Evolutionary conservation across 176 grass and related monocot genomes (phyloP).

Genomic region (Chloris gayana): DNA sequence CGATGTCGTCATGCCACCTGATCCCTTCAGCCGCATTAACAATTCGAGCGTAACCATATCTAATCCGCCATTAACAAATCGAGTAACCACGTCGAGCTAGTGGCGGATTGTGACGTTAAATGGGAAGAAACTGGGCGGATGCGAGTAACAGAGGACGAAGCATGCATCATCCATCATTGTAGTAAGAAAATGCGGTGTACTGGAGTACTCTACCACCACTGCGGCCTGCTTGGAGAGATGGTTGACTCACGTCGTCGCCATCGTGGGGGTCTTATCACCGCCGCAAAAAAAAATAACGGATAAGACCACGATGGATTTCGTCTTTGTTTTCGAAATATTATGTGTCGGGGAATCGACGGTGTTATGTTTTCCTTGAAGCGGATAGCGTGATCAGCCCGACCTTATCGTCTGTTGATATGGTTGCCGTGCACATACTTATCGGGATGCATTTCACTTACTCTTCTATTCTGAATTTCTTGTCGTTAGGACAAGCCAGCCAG

Average conservation of each 20-base stretch:
- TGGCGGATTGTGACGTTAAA: background rate
- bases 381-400: background rate
- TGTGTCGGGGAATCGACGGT: background rate
- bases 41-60: background rate
- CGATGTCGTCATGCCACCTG: background rate
- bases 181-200: background rate
- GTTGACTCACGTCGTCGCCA: constrained; percentile 4
- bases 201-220: background rate
- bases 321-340: background rate
- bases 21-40: background rate
- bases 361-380: background rate
- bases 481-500: too few species aligned
- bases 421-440: background rate
- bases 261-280: constrained; percentile 9
- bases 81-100: background rate
- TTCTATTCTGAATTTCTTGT: too few species aligned
- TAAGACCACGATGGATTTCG: background rate
- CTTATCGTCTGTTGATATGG: constrained; percentile 9
- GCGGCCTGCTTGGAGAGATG: background rate
- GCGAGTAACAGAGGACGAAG: background rate
- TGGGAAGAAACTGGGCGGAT: background rate
- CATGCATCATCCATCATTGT: background rate
- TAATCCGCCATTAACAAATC: constrained; percentile 15
- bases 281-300: background rate
- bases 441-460: background rate